Evolutionary conservation across 2,329 filamentous ascomycete genomes (phyloP).

Genomic region (Diatrype stigma): DNA sequence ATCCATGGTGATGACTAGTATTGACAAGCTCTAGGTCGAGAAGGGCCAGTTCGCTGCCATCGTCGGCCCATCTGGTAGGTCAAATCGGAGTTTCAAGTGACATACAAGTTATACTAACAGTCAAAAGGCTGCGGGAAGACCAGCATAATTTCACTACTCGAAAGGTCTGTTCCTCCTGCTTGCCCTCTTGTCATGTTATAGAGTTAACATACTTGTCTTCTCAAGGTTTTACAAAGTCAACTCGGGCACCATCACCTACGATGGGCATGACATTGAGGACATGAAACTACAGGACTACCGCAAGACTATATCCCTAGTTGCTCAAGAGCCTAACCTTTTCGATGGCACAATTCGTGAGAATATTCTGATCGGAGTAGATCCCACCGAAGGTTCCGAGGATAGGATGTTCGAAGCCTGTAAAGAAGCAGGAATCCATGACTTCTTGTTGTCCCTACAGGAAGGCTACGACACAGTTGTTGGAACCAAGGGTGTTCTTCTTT

Average conservation of each 20-base stretch:
- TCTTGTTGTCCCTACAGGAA: conserved; percentile 62
- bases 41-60: conserved; percentile 67
- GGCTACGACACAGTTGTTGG: conserved; percentile 68
- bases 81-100: background rate
- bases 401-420: conserved; percentile 48
- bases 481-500: conserved; percentile 60
- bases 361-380: conserved; percentile 59
- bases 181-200: background rate
- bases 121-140: conserved; percentile 60
- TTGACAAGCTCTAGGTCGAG: conserved; percentile 39
- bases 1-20: background rate
- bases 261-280: conserved; percentile 54
- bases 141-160: conserved; percentile 62
- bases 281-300: conserved; percentile 60
- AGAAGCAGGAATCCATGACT: conserved; percentile 66
- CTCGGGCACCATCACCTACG: conserved; percentile 60
- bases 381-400: conserved; percentile 47
- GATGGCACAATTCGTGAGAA: conserved; percentile 61
- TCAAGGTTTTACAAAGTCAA: conserved; percentile 61
- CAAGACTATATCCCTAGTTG: conserved; percentile 62
- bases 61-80: conserved; percentile 59
- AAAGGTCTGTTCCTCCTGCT: conserved; percentile 35
- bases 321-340: conserved; percentile 70
- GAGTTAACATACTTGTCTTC: conserved; percentile 2
- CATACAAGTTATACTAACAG: conserved; percentile 8